Evolutionary conservation across 2,329 filamentous ascomycete genomes (phyloP).

Genomic region (Stagonosporopsis vannaccii): DNA sequence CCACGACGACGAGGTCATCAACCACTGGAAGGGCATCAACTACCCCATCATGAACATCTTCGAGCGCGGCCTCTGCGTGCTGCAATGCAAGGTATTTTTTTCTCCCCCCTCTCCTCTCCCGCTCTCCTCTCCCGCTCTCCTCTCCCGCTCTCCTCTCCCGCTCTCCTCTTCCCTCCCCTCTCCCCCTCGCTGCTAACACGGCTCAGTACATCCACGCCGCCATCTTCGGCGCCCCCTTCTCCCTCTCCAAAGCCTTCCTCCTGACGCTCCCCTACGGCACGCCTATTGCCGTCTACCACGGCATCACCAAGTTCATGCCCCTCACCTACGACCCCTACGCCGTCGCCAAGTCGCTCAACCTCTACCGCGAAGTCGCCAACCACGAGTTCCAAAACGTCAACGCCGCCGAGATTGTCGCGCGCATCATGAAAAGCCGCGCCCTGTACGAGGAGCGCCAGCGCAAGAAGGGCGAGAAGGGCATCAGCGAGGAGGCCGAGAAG

Average conservation of each 20-base stretch:
- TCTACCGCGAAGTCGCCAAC: conserved; percentile 78
- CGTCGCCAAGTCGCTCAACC: conserved; percentile 79
- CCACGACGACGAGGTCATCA: conserved; percentile 94
- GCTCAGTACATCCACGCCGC: conserved; percentile 89
- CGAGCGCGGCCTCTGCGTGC: conserved; percentile 90
- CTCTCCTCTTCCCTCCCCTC: neutral
- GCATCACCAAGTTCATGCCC: conserved; percentile 91
- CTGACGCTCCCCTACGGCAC: conserved; percentile 70
- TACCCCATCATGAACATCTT: conserved; percentile 99
- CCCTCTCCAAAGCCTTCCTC: conserved; percentile 81
- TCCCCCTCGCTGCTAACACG: too few species aligned
- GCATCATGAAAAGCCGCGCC: conserved; percentile 85
- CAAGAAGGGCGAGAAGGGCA: conserved; percentile 86
- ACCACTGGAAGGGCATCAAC: conserved; percentile 95
- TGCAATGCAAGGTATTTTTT: conserved; percentile 86
- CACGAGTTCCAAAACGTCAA: conserved; percentile 90
- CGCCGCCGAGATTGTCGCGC: conserved; percentile 86
- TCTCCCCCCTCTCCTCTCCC: neutral
- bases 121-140: conserved; percentile 32
- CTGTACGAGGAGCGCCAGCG: conserved; percentile 92
- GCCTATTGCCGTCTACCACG: conserved; percentile 88
- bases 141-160: conserved; percentile 31
- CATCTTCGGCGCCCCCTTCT: conserved; percentile 89
- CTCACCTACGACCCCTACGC: conserved; percentile 68
- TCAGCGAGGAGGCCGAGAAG: conserved; percentile 67